Evolutionary conservation across 306 rosid genomes (phyloP).

Genomic region (Sicyos edulis): DNA sequence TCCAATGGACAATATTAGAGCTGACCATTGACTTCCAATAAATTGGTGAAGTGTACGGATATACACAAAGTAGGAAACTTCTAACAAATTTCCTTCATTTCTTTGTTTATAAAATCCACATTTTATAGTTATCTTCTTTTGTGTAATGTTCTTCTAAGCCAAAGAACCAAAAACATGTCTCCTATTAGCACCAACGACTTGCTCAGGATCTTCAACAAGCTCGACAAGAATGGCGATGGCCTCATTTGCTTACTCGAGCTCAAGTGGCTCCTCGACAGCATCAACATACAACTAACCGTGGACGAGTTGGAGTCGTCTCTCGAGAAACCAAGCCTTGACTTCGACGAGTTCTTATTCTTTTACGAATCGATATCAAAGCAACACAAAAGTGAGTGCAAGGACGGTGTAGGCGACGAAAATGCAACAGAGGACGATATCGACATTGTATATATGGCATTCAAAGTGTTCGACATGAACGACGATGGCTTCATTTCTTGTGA

Average conservation of each 20-base stretch:
- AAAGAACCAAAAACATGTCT: constrained; percentile 30
- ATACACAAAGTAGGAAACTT: no score
- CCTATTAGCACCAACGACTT: constrained; percentile 40
- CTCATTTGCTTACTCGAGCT: constrained; percentile 51
- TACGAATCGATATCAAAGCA: constrained; percentile 44
- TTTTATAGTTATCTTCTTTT: neutral
- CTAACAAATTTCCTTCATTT: neutral
- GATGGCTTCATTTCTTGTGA: constrained; percentile 73
- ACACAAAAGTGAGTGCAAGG: constrained; percentile 23
- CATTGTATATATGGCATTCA: constrained; percentile 49
- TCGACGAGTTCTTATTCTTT: constrained; percentile 55
- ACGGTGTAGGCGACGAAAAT: neutral
- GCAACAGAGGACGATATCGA: constrained; percentile 35
- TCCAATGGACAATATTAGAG: no score
- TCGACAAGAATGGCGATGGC: constrained; percentile 59
- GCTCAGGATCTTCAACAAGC: constrained; percentile 51
- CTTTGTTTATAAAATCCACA: neutral
- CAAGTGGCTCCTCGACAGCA: constrained; percentile 36
- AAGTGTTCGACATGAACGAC: constrained; percentile 61
- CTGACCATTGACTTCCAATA: neutral
- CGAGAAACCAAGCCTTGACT: constrained; percentile 42
- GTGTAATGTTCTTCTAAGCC: neutral
- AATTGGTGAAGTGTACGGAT: neutral
- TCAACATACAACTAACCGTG: constrained; percentile 28
- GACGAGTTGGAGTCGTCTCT: constrained; percentile 46